phyloP scores from a whole-genome alignment of 768 basidiomycete genomes.

The Kwoniella sp. region DNA sequence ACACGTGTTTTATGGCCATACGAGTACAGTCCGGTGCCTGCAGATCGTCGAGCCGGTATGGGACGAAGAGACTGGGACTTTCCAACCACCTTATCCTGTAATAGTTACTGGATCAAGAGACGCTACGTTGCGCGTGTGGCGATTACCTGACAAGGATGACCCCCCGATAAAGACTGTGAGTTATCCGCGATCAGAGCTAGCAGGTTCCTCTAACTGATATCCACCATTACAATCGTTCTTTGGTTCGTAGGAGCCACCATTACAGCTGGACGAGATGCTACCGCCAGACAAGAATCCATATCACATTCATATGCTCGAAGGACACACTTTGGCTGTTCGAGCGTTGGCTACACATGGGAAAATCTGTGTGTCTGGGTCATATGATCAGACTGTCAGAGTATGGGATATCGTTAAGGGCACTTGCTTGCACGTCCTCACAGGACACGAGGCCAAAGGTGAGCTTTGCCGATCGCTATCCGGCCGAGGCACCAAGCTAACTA shows the following conservation, averaged over 20 bases:
- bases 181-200: not conserved
- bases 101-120: conserved; percentile 76
- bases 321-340: conserved; percentile 88
- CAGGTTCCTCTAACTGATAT: too few species aligned
- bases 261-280: not conserved
- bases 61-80: conserved; percentile 71
- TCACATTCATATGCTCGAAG: conserved; percentile 78
- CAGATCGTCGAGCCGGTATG: conserved; percentile 93
- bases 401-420: conserved; percentile 88
- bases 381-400: conserved; percentile 90
- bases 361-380: conserved; percentile 90
- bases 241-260: not conserved
- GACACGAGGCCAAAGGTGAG: conserved; percentile 88
- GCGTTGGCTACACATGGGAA: conserved; percentile 88
- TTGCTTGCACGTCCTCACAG: conserved; percentile 77
- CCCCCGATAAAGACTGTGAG: conserved; percentile 50
- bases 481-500: too few species aligned
- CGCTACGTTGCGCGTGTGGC: conserved; percentile 69
- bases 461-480: conserved; percentile 15
- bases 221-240: not conserved
- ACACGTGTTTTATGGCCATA: conserved; percentile 94
- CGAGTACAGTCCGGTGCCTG: conserved; percentile 91
- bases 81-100: conserved; percentile 69
- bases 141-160: conserved; percentile 69
- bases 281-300: conserved; percentile 74